Conservation (phyloP, 2,329 filamentous ascomycete genomes). For the Graphiopsis chlorocephala region DNA sequence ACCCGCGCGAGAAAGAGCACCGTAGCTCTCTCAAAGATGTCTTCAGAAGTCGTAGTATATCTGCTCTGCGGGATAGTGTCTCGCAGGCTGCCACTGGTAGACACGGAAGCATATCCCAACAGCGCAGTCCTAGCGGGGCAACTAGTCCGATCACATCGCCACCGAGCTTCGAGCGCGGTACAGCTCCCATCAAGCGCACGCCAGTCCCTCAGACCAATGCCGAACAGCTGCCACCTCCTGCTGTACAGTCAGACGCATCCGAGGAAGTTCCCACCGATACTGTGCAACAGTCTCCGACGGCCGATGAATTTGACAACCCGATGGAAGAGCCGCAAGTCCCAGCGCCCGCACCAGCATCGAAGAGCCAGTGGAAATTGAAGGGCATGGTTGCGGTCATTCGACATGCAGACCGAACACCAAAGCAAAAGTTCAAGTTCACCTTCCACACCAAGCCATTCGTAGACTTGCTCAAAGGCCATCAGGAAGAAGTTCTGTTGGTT, state of each 20-base stretch:
- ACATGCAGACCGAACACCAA: slow-evolving; percentile 94
- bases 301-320: slow-evolving; percentile 12
- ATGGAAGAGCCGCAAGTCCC: slow-evolving; percentile 23
- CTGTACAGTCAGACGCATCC: slow-evolving; percentile 21
- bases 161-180: slow-evolving; percentile 39
- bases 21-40: slow-evolving; percentile 54
- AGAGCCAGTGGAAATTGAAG: slow-evolving; percentile 97
- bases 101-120: slow-evolving; percentile 23
- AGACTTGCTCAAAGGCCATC: slow-evolving; percentile 87
- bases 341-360: slow-evolving; percentile 59
- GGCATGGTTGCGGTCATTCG: slow-evolving; percentile 95
- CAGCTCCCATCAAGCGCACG: slow-evolving; percentile 16
- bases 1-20: slow-evolving; percentile 31
- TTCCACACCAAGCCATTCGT: slow-evolving; percentile 97
- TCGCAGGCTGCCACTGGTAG: slow-evolving; percentile 25
- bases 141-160: slow-evolving; percentile 44
- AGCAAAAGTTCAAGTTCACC: slow-evolving; percentile 99
- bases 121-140: slow-evolving; percentile 27
- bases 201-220: slow-evolving; percentile 25
- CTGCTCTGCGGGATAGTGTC: slow-evolving; percentile 51
- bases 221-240: slow-evolving; percentile 33
- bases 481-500: slow-evolving; percentile 92
- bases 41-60: slow-evolving; percentile 64
- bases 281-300: neutral
- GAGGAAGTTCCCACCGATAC: slow-evolving; percentile 15